phyloP scores from a whole-genome alignment of 1,284 basidiomycete genomes.

The Tausonia pullulans region DNA sequence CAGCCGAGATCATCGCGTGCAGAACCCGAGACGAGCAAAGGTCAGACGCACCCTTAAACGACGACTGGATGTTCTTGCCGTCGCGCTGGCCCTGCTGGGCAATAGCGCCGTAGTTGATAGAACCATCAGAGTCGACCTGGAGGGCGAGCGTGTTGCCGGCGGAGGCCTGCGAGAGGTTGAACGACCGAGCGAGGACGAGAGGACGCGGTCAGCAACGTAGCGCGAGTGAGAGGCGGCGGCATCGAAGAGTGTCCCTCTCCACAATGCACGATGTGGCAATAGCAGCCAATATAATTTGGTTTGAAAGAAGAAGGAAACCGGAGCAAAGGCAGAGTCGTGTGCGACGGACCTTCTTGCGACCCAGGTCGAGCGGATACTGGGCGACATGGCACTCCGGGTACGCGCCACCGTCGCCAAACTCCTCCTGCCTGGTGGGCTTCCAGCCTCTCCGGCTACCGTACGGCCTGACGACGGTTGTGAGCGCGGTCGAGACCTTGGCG shows the following conservation, averaged over 20 bases:
- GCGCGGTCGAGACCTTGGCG: conserved; percentile 18
- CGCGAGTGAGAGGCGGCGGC: too few relatives aligned
- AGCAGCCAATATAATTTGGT: conserved; percentile 2
- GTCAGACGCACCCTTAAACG: conserved; percentile 56
- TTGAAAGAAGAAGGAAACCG: neutral
- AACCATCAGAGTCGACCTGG: conserved; percentile 92
- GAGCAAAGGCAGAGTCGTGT: neutral
- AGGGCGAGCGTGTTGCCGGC: conserved; percentile 88
- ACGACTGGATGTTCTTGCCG: conserved; percentile 79
- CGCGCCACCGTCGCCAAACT: conserved; percentile 87
- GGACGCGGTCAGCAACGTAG: too few relatives aligned
- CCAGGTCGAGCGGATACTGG: conserved; percentile 93
- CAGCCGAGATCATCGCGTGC: too few relatives aligned
- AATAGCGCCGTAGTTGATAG: conserved; percentile 93
- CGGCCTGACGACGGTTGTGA: conserved; percentile 42
- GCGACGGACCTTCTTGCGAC: conserved; percentile 69
- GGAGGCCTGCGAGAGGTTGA: conserved; percentile 46
- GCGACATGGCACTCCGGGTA: conserved; percentile 97
- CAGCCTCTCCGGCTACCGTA: conserved; percentile 80
- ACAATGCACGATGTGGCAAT: neutral
- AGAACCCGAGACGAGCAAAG: neutral
- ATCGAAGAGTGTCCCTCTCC: neutral
- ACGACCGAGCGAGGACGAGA: too few relatives aligned
- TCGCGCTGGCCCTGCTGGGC: conserved; percentile 84
- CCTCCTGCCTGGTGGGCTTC: conserved; percentile 69